Evolutionary conservation across 148 eudicot species (phyloP).

Genomic region (Heliamphora exappendiculata): DNA sequence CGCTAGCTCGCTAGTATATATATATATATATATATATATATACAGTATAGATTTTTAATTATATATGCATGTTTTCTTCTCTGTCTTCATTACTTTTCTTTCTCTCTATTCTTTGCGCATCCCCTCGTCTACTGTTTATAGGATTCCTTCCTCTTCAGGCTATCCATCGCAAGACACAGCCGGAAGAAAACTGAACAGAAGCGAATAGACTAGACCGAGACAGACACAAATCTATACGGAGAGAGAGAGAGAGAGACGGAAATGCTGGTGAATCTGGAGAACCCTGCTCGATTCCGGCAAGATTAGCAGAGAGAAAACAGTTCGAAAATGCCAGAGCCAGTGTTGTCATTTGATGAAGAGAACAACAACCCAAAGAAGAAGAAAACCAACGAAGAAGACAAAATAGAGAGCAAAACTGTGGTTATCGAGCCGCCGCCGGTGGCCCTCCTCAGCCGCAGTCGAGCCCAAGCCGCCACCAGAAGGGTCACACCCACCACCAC

Average conservation of each 20-base stretch:
- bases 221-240: not conserved
- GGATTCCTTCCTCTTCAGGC: too few relatives aligned
- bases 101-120: too few relatives aligned
- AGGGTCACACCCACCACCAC: constrained; percentile 41
- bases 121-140: too few relatives aligned
- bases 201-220: too few relatives aligned
- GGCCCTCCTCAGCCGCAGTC: constrained; percentile 20
- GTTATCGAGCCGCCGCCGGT: constrained; percentile 5
- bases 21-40: too few relatives aligned
- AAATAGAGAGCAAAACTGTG: constrained; percentile 12
- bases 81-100: not conserved
- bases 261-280: constrained; percentile 19
- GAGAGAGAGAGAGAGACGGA: constrained; percentile 6
- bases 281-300: constrained; percentile 6
- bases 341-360: constrained; percentile 1
- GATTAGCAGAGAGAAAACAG: not conserved
- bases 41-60: too few relatives aligned
- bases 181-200: too few relatives aligned
- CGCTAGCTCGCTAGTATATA: too few relatives aligned
- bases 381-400: constrained; percentile 9
- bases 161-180: too few relatives aligned
- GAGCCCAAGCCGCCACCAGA: constrained; percentile 39
- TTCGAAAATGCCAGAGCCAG: constrained; percentile 27
- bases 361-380: constrained; percentile 1
- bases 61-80: too few relatives aligned